Conservation (phyloP, 805 yeast genomes). For the Kodamaea laetipori region DNA sequence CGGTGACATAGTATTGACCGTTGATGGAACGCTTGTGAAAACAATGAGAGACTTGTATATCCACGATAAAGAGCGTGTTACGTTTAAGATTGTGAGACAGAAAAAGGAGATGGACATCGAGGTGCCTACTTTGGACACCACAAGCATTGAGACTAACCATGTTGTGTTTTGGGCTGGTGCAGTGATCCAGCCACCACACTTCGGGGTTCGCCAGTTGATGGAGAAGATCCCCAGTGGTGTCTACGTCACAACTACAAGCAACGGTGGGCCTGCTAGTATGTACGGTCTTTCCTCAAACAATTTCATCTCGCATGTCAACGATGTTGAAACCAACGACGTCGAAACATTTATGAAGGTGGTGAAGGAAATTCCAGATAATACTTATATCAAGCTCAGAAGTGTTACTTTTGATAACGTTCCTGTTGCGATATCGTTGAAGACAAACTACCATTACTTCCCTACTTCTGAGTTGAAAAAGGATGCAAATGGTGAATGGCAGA, state of each 20-base stretch:
- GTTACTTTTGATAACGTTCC: conserved; percentile 88
- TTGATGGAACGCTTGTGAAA: conserved; percentile 64
- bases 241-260: conserved; percentile 72
- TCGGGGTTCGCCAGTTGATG: conserved; percentile 85
- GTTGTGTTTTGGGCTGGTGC: conserved; percentile 85
- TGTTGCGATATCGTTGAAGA: conserved; percentile 79
- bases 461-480: conserved; percentile 59
- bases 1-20: conserved; percentile 79
- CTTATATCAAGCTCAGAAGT: conserved; percentile 77
- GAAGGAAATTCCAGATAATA: conserved; percentile 70
- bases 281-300: conserved; percentile 77
- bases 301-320: conserved; percentile 89
- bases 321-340: conserved; percentile 66
- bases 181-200: conserved; percentile 84
- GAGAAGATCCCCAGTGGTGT: conserved; percentile 76
- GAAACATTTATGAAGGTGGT: conserved; percentile 67
- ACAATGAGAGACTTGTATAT: conserved; percentile 66
- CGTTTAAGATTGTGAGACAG: conserved; percentile 70
- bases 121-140: conserved; percentile 66
- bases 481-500: conserved; percentile 44
- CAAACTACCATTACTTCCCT: conserved; percentile 87
- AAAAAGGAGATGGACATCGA: conserved; percentile 60
- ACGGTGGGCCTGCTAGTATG: conserved; percentile 86
- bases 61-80: conserved; percentile 43
- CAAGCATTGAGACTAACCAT: conserved; percentile 60